Evolutionary conservation across 208 protist genomes (phyloP).

Genomic region (Naegleria lovaniensis): DNA sequence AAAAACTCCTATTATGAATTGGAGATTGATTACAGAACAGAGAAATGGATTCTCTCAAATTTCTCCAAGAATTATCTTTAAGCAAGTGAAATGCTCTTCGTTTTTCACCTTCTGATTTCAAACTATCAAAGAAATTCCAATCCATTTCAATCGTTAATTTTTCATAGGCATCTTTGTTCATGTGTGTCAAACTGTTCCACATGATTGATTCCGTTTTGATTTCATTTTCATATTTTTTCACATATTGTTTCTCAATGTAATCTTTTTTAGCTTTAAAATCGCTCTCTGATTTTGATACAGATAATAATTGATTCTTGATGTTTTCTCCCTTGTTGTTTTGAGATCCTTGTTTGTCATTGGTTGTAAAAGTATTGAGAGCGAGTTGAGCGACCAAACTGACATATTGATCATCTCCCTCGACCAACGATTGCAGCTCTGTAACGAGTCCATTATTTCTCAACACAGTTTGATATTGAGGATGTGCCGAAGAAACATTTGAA

Average conservation of each 20-base stretch:
- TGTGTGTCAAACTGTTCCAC: not conserved
- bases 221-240: not conserved
- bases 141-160: not conserved
- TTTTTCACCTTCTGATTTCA: not conserved
- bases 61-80: not conserved
- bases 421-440: not conserved
- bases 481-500: not conserved
- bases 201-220: not conserved
- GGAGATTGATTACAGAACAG: not conserved
- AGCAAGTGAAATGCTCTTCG: not conserved
- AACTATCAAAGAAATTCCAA: slow-evolving; percentile 1
- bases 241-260: not conserved
- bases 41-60: not conserved
- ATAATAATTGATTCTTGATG: not conserved
- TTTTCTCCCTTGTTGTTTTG: not conserved
- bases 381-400: not conserved
- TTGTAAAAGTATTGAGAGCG: not conserved
- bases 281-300: not conserved
- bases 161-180: not conserved
- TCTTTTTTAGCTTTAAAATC: not conserved
- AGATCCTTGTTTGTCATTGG: not conserved
- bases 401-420: not conserved
- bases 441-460: not conserved
- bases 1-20: not conserved
- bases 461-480: not conserved